Evolutionary conservation across 768 basidiomycete genomes (phyloP).

Genomic region (Kockovaella imperatae): DNA sequence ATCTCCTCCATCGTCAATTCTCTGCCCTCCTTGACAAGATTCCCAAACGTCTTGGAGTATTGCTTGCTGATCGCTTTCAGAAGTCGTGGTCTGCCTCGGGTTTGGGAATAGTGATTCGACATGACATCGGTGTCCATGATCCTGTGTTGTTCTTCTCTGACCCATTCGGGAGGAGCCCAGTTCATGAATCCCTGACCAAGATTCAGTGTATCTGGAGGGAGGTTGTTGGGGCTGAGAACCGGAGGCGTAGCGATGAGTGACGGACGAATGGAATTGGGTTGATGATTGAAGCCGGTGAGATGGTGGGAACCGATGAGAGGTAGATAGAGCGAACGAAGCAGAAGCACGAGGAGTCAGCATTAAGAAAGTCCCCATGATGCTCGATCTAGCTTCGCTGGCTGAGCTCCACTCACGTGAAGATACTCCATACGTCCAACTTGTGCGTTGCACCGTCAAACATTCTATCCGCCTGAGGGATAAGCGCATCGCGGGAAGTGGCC

Average conservation of each 20-base stretch:
- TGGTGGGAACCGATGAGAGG: neutral
- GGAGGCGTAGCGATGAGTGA: neutral
- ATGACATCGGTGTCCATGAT: slow-evolving; percentile 40
- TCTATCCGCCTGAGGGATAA: slow-evolving; percentile 35
- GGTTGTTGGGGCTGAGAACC: slow-evolving; percentile 63
- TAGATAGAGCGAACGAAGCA: neutral
- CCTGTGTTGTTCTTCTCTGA: slow-evolving; percentile 34
- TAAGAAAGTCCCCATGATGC: neutral
- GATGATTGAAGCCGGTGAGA: neutral
- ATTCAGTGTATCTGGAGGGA: slow-evolving; percentile 88
- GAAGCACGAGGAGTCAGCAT: neutral
- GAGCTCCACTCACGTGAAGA: slow-evolving; percentile 41
- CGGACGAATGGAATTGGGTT: neutral
- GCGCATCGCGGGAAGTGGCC: slow-evolving; percentile 8
- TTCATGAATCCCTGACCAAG: slow-evolving; percentile 61
- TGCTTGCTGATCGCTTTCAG: slow-evolving; percentile 76
- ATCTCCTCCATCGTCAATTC: slow-evolving; percentile 83
- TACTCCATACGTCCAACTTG: slow-evolving; percentile 44
- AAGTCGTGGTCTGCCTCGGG: slow-evolving; percentile 77
- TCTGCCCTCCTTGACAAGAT: slow-evolving; percentile 50
- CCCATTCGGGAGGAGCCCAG: slow-evolving; percentile 45
- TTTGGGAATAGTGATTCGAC: slow-evolving; percentile 53
- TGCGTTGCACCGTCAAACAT: slow-evolving; percentile 40
- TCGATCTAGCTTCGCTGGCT: no score
- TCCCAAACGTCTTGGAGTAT: slow-evolving; percentile 58